Percentiles rank a stretch among this genome's conserved stretches.
phyloP scores from a whole-genome alignment of 176 grass and related monocot species.

The Avena insularis region DNA sequence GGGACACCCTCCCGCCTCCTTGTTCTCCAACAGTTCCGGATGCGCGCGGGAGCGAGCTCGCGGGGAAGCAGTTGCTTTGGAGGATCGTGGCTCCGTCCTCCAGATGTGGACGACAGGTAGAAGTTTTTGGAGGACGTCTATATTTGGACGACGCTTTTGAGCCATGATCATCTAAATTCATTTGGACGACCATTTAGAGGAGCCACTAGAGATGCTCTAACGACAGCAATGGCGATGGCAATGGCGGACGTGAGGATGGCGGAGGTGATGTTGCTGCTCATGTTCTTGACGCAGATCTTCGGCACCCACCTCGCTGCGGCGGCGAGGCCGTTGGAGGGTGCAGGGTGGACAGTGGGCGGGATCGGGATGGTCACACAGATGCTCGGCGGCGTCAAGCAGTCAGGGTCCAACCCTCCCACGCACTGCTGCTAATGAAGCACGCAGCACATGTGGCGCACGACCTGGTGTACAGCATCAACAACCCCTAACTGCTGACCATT shows the following conservation, averaged over 20 bases:
- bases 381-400: slow-evolving; percentile 17
- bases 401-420: background rate
- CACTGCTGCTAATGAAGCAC: slow-evolving; percentile 35
- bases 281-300: slow-evolving; percentile 33
- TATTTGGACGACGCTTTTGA: no score
- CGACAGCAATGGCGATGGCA: background rate
- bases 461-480: background rate
- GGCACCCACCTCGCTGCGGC: background rate
- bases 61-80: no score
- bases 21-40: no score
- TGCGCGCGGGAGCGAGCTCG: no score
- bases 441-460: background rate
- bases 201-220: no score
- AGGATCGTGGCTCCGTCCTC: no score
- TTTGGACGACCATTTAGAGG: no score
- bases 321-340: slow-evolving; percentile 25
- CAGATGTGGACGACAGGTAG: no score
- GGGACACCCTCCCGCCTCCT: no score
- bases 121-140: no score
- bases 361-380: slow-evolving; percentile 30
- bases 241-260: background rate
- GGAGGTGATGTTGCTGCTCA: slow-evolving; percentile 18
- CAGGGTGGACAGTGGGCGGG: background rate
- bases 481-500: background rate
- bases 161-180: no score